Percentiles rank a stretch among this genome's conserved stretches.
phyloP scores from a whole-genome alignment of 768 basidiomycete genomes.

The Coprinellus aureogranulatus region DNA sequence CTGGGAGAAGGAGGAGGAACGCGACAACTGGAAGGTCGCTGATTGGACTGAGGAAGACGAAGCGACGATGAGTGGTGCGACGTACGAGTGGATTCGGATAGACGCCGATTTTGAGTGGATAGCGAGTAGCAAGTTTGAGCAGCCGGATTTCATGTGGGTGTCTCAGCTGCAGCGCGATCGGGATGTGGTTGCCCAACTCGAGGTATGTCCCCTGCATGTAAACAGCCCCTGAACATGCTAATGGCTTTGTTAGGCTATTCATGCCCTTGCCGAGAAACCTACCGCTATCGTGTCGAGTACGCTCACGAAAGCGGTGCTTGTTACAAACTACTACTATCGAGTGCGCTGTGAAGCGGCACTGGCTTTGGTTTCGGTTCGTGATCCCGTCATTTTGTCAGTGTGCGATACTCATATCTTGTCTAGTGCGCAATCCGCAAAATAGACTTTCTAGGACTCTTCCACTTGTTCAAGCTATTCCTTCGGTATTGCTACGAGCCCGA shows the following conservation, averaged over 20 bases:
- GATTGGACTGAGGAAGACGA: slow-evolving; percentile 99
- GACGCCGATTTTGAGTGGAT: no score
- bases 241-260: slow-evolving; percentile 65
- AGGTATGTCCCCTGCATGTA: slow-evolving; percentile 52
- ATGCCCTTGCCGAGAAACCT: slow-evolving; percentile 77
- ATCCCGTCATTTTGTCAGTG: no score
- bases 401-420: slow-evolving; percentile 4
- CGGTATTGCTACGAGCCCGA: slow-evolving; percentile 88
- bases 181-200: slow-evolving; percentile 95
- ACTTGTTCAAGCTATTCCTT: slow-evolving; percentile 92
- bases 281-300: slow-evolving; percentile 87
- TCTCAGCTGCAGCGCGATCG: slow-evolving; percentile 92
- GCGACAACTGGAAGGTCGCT: slow-evolving; percentile 93
- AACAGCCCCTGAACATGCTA: neutral
- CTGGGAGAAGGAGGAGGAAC: slow-evolving; percentile 96
- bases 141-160: slow-evolving; percentile 99
- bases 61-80: slow-evolving; percentile 88
- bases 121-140: slow-evolving; percentile 83
- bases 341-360: slow-evolving; percentile 92
- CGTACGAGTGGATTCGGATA: slow-evolving; percentile 99
- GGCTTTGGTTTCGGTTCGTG: no score
- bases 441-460: slow-evolving; percentile 90
- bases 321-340: slow-evolving; percentile 93
- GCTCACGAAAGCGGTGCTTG: slow-evolving; percentile 89
- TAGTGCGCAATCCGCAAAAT: slow-evolving; percentile 83